Evolutionary conservation across 108 stramenopile genomes (phyloP).

Genomic region (Skeletonema marinoi): DNA sequence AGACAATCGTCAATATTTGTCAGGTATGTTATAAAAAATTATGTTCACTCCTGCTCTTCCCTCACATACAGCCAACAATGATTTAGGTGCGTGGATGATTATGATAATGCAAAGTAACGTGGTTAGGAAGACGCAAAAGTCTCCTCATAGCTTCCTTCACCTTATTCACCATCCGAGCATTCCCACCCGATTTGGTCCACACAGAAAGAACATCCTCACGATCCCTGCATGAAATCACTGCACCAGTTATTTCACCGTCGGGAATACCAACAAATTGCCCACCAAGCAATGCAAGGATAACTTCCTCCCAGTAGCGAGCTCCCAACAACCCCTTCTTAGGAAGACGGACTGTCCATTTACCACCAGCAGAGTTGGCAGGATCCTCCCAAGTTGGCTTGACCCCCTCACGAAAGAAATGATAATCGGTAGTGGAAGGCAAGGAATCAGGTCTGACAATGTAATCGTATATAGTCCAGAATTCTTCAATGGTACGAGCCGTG

Average conservation of each 20-base stretch:
- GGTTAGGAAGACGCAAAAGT: constrained; percentile 81
- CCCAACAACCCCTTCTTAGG: constrained; percentile 74
- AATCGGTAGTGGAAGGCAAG: constrained; percentile 82
- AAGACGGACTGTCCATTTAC: constrained; percentile 94
- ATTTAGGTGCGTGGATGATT: constrained; percentile 30
- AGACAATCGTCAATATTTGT: background rate
- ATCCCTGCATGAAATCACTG: constrained; percentile 90
- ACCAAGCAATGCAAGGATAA: constrained; percentile 92
- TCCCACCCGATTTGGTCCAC: constrained; percentile 88
- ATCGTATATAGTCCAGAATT: constrained; percentile 92
- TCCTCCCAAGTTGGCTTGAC: constrained; percentile 99
- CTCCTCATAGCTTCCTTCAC: constrained; percentile 87
- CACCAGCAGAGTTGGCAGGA: constrained; percentile 84
- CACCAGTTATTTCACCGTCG: constrained; percentile 92
- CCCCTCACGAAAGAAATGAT: constrained; percentile 94
- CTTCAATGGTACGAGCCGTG: constrained; percentile 89
- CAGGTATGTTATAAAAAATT: background rate
- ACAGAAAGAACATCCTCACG: constrained; percentile 94
- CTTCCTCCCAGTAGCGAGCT: constrained; percentile 93
- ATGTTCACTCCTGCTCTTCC: background rate
- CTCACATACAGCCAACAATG: background rate
- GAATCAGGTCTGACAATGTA: constrained; percentile 86
- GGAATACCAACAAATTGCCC: constrained; percentile 85
- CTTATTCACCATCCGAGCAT: constrained; percentile 72
- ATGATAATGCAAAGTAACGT: constrained; percentile 49